phyloP scores from a whole-genome alignment of 768 basidiomycete species.

The Exsudoporus frostii region DNA sequence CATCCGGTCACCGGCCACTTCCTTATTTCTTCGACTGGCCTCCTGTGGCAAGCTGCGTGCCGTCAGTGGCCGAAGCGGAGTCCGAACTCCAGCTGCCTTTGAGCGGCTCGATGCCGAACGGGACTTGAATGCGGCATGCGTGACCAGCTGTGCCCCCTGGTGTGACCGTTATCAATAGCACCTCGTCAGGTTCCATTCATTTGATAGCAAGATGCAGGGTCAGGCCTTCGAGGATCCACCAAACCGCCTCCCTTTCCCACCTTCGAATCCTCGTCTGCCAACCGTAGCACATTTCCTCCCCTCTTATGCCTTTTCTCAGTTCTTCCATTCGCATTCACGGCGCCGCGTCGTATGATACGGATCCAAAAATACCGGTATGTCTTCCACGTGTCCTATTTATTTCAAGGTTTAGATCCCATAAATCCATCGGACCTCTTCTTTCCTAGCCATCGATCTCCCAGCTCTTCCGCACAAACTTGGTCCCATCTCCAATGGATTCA shows the following conservation, averaged over 20 bases:
- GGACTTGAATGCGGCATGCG: no score
- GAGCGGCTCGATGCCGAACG: no score
- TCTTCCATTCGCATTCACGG: not conserved
- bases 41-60: no score
- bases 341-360: conserved; percentile 4
- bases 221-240: not conserved
- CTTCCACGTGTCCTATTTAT: not conserved
- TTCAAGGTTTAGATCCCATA: not conserved
- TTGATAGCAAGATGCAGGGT: not conserved
- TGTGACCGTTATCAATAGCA: no score
- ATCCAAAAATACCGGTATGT: conserved; percentile 25
- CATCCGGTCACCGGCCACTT: no score
- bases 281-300: not conserved
- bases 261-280: not conserved
- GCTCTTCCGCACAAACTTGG: conserved; percentile 28
- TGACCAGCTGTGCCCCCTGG: no score
- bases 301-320: conserved; percentile 5
- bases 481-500: conserved; percentile 25
- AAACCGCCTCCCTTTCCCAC: not conserved
- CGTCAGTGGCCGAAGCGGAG: no score
- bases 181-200: no score
- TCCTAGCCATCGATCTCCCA: conserved; percentile 24
- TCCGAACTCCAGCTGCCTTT: no score
- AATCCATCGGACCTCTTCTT: not conserved
- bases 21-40: no score